Conservation (phyloP, 2,329 filamentous ascomycete species). For the Neofusicoccum sp. region DNA sequence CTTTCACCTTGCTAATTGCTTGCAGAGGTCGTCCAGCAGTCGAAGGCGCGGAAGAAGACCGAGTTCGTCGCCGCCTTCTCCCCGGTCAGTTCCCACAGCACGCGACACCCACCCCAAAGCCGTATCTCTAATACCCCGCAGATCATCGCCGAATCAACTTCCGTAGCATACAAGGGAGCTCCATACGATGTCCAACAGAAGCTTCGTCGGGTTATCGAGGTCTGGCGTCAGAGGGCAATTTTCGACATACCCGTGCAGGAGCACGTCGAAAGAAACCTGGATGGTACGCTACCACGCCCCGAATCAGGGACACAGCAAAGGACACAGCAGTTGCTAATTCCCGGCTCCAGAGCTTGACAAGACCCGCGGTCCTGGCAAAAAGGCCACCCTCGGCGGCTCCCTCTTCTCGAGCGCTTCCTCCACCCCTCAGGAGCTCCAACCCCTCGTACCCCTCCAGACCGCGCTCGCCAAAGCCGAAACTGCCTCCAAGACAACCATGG, state of each 20-base stretch:
- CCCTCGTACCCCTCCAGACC: constrained; percentile 72
- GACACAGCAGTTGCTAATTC: constrained; percentile 15
- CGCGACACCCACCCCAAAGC: not conserved
- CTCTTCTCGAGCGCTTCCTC: constrained; percentile 63
- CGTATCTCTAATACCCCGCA: constrained; percentile 24
- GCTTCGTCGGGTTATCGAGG: constrained; percentile 83
- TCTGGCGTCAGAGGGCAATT: constrained; percentile 84
- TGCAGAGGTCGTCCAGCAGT: constrained; percentile 91
- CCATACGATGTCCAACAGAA: constrained; percentile 84
- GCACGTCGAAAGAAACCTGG: constrained; percentile 74
- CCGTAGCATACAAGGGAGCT: constrained; percentile 86
- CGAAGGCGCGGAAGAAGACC: constrained; percentile 85
- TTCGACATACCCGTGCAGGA: constrained; percentile 79
- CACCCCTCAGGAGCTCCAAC: constrained; percentile 73
- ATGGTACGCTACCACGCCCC: constrained; percentile 55
- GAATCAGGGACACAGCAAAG: not conserved
- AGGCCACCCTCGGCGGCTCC: constrained; percentile 62
- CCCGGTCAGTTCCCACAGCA: constrained; percentile 51
- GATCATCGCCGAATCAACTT: constrained; percentile 85
- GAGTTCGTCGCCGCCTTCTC: constrained; percentile 92
- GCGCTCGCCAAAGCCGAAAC: constrained; percentile 70
- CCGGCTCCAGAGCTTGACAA: constrained; percentile 53
- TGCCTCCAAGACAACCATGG: constrained; percentile 64
- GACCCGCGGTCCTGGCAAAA: constrained; percentile 48
- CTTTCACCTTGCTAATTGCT: not conserved